Evolutionary conservation across 805 yeast genomes (phyloP), one percentile per base, ranked within the genome.

Genomic region (Yarrowia keelungensis): DNA sequence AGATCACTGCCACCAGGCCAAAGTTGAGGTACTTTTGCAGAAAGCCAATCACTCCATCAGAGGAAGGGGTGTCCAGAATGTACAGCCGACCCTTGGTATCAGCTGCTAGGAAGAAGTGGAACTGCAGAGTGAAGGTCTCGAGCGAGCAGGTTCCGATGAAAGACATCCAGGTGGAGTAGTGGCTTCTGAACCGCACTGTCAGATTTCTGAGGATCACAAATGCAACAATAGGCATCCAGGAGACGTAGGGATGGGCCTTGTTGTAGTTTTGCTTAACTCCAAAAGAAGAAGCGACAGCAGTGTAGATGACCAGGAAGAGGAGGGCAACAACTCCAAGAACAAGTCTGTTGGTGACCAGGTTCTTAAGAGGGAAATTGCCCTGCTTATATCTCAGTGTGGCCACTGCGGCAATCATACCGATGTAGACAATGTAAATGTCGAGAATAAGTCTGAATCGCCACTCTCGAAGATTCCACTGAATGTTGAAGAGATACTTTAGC

Each of bases 31-130:
- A 41, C 39, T 62, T 47, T 7, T 38, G 46, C 15, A 62, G 9
- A 14, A 22, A 22, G 10, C 67, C 67, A 14, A 22, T 1, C 8
- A 41, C 36, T 22, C 67, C 67, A 11, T 15, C 38, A 8, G 46
- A 22, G 5, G 67, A 47, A 5, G 67, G 67, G 26, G 67, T 68
- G 51, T 26, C 16, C 15, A 68, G 16, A 51, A 68, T 68, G 49
- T 64, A 64, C n/a, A 68, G 59, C 3, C 56, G 53, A 5, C 74
- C 74, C 16, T 68, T 70, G 15, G 75, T 72, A 45, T 73, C 75
- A 8, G 73, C 75, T 16, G 75, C 75, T 72, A 73, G 67, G 73
- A 74, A 73, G 38, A 73, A 72, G 51, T 73, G 75, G 47, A 73
- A 73, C 54, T 73, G 75, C 42, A 73, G 68, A 26, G 73, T 73